Evolutionary conservation across 306 rosid species (phyloP), one percentile per base, ranked within the genome.

Genomic region (Trifolium repens): DNA sequence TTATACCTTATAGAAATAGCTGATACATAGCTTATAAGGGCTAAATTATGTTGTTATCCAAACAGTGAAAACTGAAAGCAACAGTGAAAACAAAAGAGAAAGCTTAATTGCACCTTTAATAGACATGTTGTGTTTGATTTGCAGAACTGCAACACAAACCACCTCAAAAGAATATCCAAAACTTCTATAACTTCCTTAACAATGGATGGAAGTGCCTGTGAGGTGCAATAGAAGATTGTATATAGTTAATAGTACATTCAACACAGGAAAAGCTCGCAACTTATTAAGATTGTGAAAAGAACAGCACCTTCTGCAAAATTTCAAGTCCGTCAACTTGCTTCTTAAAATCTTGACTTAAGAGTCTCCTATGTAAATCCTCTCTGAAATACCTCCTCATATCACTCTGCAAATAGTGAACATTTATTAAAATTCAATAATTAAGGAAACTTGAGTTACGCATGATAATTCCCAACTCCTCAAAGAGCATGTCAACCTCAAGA

Each of bases 241-340:
- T 30, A 39, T 39, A 83, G 71, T 19, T 69, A 37, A 46, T 2
- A 52, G 67, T 4, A 71, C 35, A 73, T 5, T 69, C 60, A 44
- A 76, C 35, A 68, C 54, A 26, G n/a, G 9, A 72, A 67, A 71
- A 66, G 72, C 4, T 66, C 52, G 73, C 53, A 42, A 30, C 67
- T 30, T 50, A 24, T 3, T 13, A 62, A 52, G 46, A 72, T 75
- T 17, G 55, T 27, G 42, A 69, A 55, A 63, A 78, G 19, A 47
- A 69, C 67, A 78, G 67, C 16, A 96, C 99, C 99, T 88, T 92
- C 71, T 96, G 99, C 78, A 96, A 87, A 82, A 96, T 90, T 85
- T 90, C 98, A 73, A 96, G 88, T 60, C 98, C 99, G 52, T 96
- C 99, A 74, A 96, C 87, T 92, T 96, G 99, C 90, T 90, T 96